Percentiles rank a stretch among this genome's conserved stretches.
Conservation (phyloP, 176 grass and related monocot species). For the Carex myosuroides region DNA sequence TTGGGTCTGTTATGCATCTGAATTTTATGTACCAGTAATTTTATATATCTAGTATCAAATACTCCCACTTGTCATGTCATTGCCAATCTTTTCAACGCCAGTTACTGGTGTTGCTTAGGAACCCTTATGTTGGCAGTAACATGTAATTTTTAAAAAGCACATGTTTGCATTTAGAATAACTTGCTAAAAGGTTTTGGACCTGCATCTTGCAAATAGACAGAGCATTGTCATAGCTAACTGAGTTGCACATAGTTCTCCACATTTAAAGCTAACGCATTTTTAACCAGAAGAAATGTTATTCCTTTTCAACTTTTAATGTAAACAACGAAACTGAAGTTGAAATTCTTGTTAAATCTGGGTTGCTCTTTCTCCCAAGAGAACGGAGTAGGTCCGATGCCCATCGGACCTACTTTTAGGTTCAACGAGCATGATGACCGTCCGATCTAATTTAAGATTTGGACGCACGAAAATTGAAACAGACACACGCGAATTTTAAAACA, state of each 20-base stretch:
- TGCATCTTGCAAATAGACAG: too few relatives aligned
- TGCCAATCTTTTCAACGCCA: neutral
- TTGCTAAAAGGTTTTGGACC: too few relatives aligned
- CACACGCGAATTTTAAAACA: too few relatives aligned
- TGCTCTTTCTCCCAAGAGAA: neutral
- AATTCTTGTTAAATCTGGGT: neutral
- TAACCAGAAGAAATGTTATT: too few relatives aligned
- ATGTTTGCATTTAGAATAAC: neutral
- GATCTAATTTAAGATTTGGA: too few relatives aligned
- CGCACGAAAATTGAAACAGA: too few relatives aligned
- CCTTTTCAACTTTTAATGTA: neutral
- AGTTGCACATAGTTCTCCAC: too few relatives aligned
- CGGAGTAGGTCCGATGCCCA: too few relatives aligned
- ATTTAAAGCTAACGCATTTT: too few relatives aligned
- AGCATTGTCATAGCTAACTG: too few relatives aligned
- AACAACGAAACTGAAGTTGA: neutral
- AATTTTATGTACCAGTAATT: neutral
- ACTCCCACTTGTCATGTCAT: slow-evolving; percentile 1
- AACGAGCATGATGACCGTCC: too few relatives aligned
- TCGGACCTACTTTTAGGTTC: too few relatives aligned
- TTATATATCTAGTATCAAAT: neutral
- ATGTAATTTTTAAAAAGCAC: neutral
- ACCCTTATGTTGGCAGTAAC: neutral
- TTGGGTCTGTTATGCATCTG: slow-evolving; percentile 10
- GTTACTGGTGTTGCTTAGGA: neutral